Conservation (phyloP, 2,329 filamentous ascomycete species). For the Sporothrix euskadiensis region DNA sequence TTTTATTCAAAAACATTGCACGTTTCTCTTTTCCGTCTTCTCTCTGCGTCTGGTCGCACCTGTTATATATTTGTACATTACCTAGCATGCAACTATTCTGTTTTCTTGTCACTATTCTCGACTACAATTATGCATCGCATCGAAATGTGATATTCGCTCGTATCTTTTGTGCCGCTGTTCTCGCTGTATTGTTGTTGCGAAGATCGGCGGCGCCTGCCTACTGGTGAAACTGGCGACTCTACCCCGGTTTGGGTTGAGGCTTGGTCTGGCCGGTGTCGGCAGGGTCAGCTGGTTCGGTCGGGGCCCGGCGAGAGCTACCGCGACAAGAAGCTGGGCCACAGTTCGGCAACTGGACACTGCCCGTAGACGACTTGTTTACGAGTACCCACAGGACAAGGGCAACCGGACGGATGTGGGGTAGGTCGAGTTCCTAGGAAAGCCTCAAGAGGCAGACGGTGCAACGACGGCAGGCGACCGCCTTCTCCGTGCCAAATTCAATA, state of each 20-base stretch:
- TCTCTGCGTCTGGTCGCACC: neutral
- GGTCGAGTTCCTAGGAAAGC: conserved; percentile 49
- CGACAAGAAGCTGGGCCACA: conserved; percentile 65
- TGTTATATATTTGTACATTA: conserved; percentile 2
- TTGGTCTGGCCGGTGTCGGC: conserved; percentile 44
- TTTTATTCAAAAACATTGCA: neutral
- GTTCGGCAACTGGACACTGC: conserved; percentile 54
- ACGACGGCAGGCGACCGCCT: conserved; percentile 35
- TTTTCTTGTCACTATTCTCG: neutral
- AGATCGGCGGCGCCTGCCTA: neutral
- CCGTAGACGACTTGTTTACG: conserved; percentile 58
- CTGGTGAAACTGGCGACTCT: conserved; percentile 56
- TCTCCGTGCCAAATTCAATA: conserved; percentile 49
- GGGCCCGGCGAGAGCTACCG: conserved; percentile 67
- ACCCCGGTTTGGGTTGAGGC: conserved; percentile 63
- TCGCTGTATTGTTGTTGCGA: neutral
- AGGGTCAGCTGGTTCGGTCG: conserved; percentile 64
- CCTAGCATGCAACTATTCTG: neutral
- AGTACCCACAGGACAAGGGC: conserved; percentile 67
- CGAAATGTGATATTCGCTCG: neutral
- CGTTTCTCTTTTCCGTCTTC: neutral
- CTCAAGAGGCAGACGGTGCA: too few relatives aligned
- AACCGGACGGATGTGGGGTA: conserved; percentile 65
- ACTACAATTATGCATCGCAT: neutral
- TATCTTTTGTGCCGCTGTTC: neutral